Evolutionary conservation across 768 basidiomycete genomes (phyloP), one percentile per base, ranked within the genome.

Genomic region (Lentinula sp.): DNA sequence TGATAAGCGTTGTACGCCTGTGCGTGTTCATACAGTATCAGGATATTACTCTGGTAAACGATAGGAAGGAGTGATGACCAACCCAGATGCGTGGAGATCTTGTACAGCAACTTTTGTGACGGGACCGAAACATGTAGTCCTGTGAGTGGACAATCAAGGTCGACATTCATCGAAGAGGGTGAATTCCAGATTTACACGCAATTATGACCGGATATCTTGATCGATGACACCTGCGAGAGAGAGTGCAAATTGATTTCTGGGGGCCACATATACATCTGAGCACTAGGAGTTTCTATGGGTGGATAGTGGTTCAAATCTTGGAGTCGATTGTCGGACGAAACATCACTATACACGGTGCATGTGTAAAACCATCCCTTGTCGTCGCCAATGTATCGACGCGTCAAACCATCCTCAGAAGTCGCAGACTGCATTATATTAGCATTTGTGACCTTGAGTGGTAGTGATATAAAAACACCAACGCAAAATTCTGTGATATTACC

Each of bases 91-190:
- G 39, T 71, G 65, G 9, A 80, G 66, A 64, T 81, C 77, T 46
- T 82, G 74, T 13, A 85, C 74, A 13, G 79, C 69, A n/a, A 87
- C 73, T 63, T 74, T 81, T 35, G 79, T 78, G 4, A 74, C 69
- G 40, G 83, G 76, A 21, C 85, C 85, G 62, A 84, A 79, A 49
- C 82, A 81, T 4, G 85, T 83, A 1, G 84, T 80, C 45, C 85
- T 87, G 63, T 34, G 23, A 23, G 66, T 59, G 60, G 1, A 46
- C 28, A 10, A 55, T 28, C 65, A 80, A 37, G 58, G 43, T 16
- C 63, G 21, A 39, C 45, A 60, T 61, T 43, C 15, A 18, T 16
- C 28, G 60, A 42, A 55, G 18, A 56, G 31, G 2, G 31, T n/a
- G 59, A 53, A 63, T 35, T 46, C 53, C 39, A 11, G 11, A 58